Conservation (phyloP, 305 asterid species). For the Lippia alba region DNA sequence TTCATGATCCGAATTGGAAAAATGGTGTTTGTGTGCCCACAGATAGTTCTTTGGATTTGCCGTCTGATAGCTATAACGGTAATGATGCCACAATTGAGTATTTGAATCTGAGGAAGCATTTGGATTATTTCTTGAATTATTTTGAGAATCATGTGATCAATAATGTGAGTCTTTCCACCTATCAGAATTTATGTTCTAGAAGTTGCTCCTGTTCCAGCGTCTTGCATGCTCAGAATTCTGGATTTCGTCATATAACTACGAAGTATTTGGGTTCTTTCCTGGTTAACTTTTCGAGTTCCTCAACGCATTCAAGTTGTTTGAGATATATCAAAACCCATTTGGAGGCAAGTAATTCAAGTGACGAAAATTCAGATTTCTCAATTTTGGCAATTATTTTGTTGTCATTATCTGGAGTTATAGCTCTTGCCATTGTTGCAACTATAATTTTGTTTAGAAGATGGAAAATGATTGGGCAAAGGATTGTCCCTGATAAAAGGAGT, state of each 20-base stretch:
- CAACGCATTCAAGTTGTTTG: conserved; percentile 29
- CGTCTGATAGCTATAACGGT: conserved; percentile 38
- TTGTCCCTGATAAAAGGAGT: no score
- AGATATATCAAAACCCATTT: conserved; percentile 55
- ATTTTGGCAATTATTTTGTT: conserved; percentile 51
- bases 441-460: conserved; percentile 49
- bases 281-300: conserved; percentile 19
- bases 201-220: conserved; percentile 69
- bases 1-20: conserved; percentile 30
- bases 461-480: conserved; percentile 7
- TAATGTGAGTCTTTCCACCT: conserved; percentile 41
- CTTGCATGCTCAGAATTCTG: conserved; percentile 49
- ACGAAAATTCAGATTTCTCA: conserved; percentile 44
- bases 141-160: conserved; percentile 46
- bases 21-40: conserved; percentile 45
- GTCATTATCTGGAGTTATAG: conserved; percentile 55
- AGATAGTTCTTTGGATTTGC: conserved; percentile 43
- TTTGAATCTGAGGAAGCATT: conserved; percentile 42
- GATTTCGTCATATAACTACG: conserved; percentile 58
- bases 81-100: conserved; percentile 34
- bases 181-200: conserved; percentile 55
- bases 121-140: conserved; percentile 68
- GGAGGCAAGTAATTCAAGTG: conserved; percentile 8
- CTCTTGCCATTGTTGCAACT: conserved; percentile 35
- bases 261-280: conserved; percentile 57